Evolutionary conservation across 1,139 yeast genomes (phyloP), one percentile per base, ranked within the genome.

Genomic region (Blastobotrys elegans): DNA sequence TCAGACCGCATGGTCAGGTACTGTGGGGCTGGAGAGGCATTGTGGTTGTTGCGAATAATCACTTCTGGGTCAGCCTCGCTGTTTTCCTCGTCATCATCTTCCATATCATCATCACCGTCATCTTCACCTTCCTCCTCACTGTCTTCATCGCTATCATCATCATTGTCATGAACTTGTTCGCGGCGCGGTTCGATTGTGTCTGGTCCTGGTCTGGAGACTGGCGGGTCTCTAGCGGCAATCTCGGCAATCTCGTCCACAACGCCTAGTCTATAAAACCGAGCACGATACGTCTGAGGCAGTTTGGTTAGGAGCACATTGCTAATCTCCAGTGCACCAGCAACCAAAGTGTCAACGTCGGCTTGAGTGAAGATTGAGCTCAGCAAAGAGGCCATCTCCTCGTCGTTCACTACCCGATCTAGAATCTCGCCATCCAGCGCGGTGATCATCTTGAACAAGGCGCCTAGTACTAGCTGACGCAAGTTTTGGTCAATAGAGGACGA

Each of bases 281-380:
- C 59, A 11, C 79, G 61, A 46, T 75, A 79, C 0, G 64, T 53
- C 2, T 64, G 65, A 0, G 82, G 76, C 11, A 76, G 67, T 49
- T 73, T 73, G 4, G 64, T 63, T 1, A 80, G 64, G 46, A 85
- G 64, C 2, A 66, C 59, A 21, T 70, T 67, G 1, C 79, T 71
- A 20, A 84, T 65, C 4, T 78, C 69, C 22, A 85, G 65, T 0
- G 83, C 75, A 3, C 82, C 81, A 18, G 74, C 68, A 1, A 80
- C 65, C n/a, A 81, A 62, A 1, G 59, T 51, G 40, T 56, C 54
- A 14, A 30, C 20, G 14, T 43, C 46, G 20, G 36, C 40, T 49
- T 84, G 92, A 16, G 84, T 79, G 4, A 86, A 73, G n/a, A 86
- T 77, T 0, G 95, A 79, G 2, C 88, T 84, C 38, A 86, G 66